Percentiles rank a stretch among this genome's conserved stretches.
phyloP scores from a whole-genome alignment of 2,329 filamentous ascomycete genomes.

The Fusarium dimerum region DNA sequence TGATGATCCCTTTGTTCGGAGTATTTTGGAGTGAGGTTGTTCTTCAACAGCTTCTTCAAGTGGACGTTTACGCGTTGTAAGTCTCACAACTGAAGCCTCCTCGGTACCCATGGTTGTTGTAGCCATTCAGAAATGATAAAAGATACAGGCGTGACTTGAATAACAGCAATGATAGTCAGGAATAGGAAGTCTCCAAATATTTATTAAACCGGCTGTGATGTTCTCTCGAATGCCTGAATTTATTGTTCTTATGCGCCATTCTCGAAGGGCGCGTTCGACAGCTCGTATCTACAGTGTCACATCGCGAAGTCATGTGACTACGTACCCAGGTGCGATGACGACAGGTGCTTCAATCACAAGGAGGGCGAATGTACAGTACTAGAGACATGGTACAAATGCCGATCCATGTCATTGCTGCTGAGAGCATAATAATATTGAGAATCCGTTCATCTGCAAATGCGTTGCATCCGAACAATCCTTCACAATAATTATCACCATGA shows the following conservation, averaged over 20 bases:
- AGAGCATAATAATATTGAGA: too few relatives aligned
- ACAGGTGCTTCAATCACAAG: not conserved
- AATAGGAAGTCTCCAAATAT: too few relatives aligned
- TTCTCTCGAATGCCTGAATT: not conserved
- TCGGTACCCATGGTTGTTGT: not conserved
- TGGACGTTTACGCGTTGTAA: slow-evolving; percentile 13
- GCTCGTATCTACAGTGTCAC: slow-evolving; percentile 31
- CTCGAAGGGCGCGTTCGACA: slow-evolving; percentile 22
- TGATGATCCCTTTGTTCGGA: slow-evolving; percentile 11
- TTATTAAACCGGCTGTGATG: too few relatives aligned
- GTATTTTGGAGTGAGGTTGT: slow-evolving; percentile 10
- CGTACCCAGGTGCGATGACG: not conserved
- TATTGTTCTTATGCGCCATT: slow-evolving; percentile 9
- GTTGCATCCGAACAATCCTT: not conserved
- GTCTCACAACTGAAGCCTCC: too few relatives aligned
- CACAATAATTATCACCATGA: not conserved
- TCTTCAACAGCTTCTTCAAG: slow-evolving; percentile 18
- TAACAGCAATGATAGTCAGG: too few relatives aligned
- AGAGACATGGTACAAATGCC: too few relatives aligned
- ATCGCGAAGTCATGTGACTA: slow-evolving; percentile 33
- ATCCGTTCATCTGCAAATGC: not conserved
- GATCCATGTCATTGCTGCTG: too few relatives aligned
- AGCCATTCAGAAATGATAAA: slow-evolving; percentile 9
- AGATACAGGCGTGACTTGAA: not conserved
- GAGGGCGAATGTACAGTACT: too few relatives aligned